phyloP scores from a whole-genome alignment of 352 stramenopile genomes.

The Phytophthora colocasiae region DNA sequence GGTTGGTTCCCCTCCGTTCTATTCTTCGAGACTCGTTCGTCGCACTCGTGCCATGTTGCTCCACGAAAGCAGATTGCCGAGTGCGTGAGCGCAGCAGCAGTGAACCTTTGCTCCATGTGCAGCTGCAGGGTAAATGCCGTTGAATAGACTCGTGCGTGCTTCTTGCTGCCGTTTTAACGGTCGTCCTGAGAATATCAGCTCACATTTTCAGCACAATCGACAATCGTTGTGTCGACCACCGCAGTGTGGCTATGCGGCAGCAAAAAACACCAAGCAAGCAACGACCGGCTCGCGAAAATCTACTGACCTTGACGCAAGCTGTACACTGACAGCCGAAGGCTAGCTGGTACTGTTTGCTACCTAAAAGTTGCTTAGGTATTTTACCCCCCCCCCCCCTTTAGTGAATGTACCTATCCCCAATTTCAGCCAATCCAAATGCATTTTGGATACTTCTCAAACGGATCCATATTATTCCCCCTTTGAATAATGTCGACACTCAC shows the following conservation, averaged over 20 bases:
- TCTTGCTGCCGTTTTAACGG: conserved; percentile 7
- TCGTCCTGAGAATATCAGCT: neutral
- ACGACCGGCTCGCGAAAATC: too few species aligned
- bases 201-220: neutral
- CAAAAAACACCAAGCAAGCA: too few species aligned
- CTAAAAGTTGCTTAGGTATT: too few species aligned
- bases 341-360: neutral
- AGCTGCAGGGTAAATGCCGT: conserved; percentile 3
- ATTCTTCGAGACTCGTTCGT: conserved; percentile 9
- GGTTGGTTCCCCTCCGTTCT: neutral
- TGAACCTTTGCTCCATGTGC: neutral
- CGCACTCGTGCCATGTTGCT: conserved; percentile 4
- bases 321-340: too few species aligned
- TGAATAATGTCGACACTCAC: conserved; percentile 78
- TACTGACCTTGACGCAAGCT: too few species aligned
- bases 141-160: neutral
- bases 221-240: conserved; percentile 5
- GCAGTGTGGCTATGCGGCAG: too few species aligned
- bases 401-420: conserved; percentile 5
- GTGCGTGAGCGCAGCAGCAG: neutral
- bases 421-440: conserved; percentile 25
- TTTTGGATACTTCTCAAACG: conserved; percentile 6
- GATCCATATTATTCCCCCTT: conserved; percentile 17
- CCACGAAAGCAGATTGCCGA: conserved; percentile 26
- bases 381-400: too few species aligned